These are phyloP conservation scores for Mycotypha africana DNA, from an alignment of 371 early-diverging fungal species.

Conservation along the genomic window DNA sequence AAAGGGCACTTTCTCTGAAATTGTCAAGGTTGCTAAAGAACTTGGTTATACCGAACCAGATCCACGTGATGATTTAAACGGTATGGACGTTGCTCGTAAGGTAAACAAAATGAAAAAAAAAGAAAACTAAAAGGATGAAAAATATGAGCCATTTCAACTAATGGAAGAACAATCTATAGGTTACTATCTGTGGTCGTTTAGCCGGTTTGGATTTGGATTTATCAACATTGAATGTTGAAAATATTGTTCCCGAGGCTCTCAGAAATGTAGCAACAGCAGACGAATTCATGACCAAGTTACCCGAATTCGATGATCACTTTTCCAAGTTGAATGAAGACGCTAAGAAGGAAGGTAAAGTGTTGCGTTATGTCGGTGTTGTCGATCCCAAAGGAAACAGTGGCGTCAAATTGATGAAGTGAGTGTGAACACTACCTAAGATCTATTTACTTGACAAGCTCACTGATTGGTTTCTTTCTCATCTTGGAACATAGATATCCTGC, in stretches of 20 bases:
- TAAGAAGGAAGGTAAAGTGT: conserved; percentile 59
- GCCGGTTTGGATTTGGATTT: conserved; percentile 78
- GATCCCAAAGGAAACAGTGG: conserved; percentile 64
- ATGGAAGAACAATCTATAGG: too few relatives aligned
- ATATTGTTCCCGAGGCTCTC: conserved; percentile 88
- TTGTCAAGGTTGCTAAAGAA: conserved; percentile 85
- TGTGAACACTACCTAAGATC: too few relatives aligned
- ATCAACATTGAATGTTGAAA: conserved; percentile 81
- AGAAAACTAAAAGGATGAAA: not conserved
- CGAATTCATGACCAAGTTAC: conserved; percentile 80
- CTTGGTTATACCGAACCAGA: conserved; percentile 98
- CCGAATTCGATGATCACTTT: conserved; percentile 86
- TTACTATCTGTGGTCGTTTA: conserved; percentile 84
- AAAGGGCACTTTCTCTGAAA: conserved; percentile 75
- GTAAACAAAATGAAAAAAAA: conserved; percentile 22
- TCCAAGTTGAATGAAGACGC: conserved; percentile 72
- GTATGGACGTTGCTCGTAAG: conserved; percentile 98
- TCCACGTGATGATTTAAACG: conserved; percentile 96
- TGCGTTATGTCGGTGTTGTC: conserved; percentile 92
- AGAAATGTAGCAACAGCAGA: conserved; percentile 62
- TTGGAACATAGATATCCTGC: conserved; percentile 75
- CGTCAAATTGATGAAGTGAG: conserved; percentile 74
- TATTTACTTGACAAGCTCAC: too few relatives aligned
- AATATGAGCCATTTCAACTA: not conserved
- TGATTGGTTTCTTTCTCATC: conserved; percentile 1